phyloP scores from a whole-genome alignment of 495 filamentous ascomycete species.

The Trichoderma virens region DNA sequence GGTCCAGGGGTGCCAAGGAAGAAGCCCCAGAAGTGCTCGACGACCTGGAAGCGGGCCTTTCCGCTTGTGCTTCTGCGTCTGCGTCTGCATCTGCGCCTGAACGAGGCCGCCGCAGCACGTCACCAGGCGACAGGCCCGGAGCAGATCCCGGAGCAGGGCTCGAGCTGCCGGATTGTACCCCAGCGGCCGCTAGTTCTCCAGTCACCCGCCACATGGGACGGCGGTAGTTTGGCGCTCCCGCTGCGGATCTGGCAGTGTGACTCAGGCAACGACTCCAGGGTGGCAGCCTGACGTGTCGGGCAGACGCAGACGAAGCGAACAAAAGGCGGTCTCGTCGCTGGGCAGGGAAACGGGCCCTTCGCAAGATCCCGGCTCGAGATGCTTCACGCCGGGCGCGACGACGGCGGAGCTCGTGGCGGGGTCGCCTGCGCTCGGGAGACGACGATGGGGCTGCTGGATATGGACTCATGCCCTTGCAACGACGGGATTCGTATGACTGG shows the following conservation, averaged over 20 bases:
- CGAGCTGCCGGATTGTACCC: background rate
- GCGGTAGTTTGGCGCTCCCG: slow-evolving; percentile 4
- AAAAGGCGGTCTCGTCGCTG: background rate
- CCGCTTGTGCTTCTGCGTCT: too few species aligned
- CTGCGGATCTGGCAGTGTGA: background rate
- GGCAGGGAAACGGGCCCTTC: background rate
- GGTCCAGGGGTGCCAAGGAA: background rate
- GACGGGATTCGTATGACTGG: too few species aligned
- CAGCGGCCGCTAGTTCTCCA: background rate
- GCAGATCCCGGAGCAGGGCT: background rate
- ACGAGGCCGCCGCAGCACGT: background rate
- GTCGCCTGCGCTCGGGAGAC: too few species aligned
- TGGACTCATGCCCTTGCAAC: too few species aligned
- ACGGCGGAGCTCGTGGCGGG: too few species aligned
- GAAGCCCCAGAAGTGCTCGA: background rate
- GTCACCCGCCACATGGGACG: slow-evolving; percentile 1
- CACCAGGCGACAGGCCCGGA: background rate
- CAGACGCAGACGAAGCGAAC: background rate
- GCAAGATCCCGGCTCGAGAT: too few species aligned
- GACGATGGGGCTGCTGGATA: too few species aligned
- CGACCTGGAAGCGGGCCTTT: too few species aligned
- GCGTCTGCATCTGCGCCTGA: background rate
- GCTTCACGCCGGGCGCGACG: too few species aligned
- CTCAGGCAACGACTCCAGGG: slow-evolving; percentile 1
- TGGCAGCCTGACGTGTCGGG: background rate